Evolutionary conservation across 352 stramenopile species (phyloP), one percentile per base, ranked within the genome.

Genomic region (Phytophthora europaea): DNA sequence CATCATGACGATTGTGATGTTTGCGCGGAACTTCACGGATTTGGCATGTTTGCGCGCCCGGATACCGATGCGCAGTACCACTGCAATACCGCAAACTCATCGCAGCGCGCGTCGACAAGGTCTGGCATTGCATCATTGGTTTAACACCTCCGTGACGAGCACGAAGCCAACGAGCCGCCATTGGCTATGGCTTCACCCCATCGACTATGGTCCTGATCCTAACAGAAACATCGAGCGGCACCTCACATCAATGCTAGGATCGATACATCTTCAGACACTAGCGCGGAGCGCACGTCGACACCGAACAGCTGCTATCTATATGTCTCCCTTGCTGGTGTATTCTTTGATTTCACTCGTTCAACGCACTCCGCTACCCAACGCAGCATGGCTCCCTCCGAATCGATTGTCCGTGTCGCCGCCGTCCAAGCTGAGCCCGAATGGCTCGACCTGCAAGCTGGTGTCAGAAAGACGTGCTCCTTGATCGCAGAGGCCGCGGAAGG

Each of bases 371-470:
- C 5, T 20, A 45, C 18, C 15, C 0, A 50, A 23, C 15, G 16
- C 0, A 50, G 2, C 18, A 50, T 50, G 43, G 4, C 16, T 23
- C 43, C 16, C 6, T 23, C 43, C 1, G 43, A 50, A 45, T 45
- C 36, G 15, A 50, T 50, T 6, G 43, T 50, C 6, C 43, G 43
- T 16, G 43, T 40, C 22, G 23, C 12, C 6, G 60, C 66, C 18
- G 63, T 72, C 50, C 62, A 76, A 58, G 69, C 69, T 23, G 69
- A 76, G 34, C 69, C 69, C 13, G 69, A 59, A 16, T 76, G 63
- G 69, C 23, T 76, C 3, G 57, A 76, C 31, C 63, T 76, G 16
- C 48, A 71, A 33, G 63, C 22, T 0, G 28, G 56, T 6, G 58
- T 76, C n/a, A 60, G 48, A 10, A 72, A 76, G 51, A 61, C 63